Evolutionary conservation across 1,284 basidiomycete genomes (phyloP).

Genomic region (Rhodotorula sp.): DNA sequence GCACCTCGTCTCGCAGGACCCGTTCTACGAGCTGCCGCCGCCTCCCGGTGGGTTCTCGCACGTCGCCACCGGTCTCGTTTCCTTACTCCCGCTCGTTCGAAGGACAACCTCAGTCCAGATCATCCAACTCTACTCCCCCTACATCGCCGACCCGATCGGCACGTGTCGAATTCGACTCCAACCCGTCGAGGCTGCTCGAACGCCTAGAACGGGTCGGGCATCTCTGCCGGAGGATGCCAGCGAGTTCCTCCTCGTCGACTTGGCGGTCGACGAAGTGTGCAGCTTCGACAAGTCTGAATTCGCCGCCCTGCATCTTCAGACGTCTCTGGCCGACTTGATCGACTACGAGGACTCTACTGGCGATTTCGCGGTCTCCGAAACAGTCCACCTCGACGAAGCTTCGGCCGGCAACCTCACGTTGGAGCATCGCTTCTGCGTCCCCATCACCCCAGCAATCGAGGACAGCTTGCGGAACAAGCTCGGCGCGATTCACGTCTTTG

Average conservation of each 20-base stretch:
- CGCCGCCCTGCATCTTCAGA: conserved; percentile 75
- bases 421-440: conserved; percentile 73
- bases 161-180: conserved; percentile 82
- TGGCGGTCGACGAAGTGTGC: conserved; percentile 80
- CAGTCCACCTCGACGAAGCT: conserved; percentile 69
- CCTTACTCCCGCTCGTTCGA: conserved; percentile 75
- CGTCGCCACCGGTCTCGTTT: conserved; percentile 81
- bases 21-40: conserved; percentile 85
- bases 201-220: conserved; percentile 38
- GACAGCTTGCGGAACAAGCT: conserved; percentile 71
- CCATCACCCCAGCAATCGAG: conserved; percentile 69
- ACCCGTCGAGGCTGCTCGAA: conserved; percentile 47
- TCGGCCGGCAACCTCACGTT: conserved; percentile 75
- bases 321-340: conserved; percentile 75
- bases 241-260: conserved; percentile 73
- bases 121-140: conserved; percentile 85
- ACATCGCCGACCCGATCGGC: conserved; percentile 88
- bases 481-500: conserved; percentile 85
- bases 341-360: conserved; percentile 61
- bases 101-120: conserved; percentile 70
- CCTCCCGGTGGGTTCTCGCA: conserved; percentile 68
- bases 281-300: conserved; percentile 75
- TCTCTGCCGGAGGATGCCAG: conserved; percentile 56
- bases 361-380: conserved; percentile 73
- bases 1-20: conserved; percentile 89